A percentile compares a stretch with the other conserved stretches of the same genome.
These are phyloP conservation scores for Monosporascus sp. DNA, from an alignment of 2,329 filamentous ascomycete species.

Conservation along the genomic window DNA sequence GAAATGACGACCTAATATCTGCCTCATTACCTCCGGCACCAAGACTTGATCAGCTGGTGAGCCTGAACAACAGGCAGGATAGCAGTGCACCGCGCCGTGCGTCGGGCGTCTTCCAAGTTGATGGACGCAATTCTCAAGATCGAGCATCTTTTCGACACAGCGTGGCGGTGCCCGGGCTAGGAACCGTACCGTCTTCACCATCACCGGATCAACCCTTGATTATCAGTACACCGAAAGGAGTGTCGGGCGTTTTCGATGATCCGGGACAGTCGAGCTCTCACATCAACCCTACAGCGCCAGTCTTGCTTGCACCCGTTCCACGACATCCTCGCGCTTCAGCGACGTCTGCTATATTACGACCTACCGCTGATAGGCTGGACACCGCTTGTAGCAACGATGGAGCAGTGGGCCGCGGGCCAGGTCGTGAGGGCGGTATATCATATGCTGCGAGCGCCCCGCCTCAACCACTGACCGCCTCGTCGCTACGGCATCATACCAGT, in stretches of 20 bases:
- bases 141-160: conserved; percentile 17
- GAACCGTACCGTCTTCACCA: conserved; percentile 13
- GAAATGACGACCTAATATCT: conserved; percentile 27
- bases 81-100: conserved; percentile 34
- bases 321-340: conserved; percentile 40
- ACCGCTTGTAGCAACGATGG: conserved; percentile 41
- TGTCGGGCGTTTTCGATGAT: conserved; percentile 47
- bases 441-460: conserved; percentile 14
- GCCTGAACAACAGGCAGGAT: conserved; percentile 31
- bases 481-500: conserved; percentile 34
- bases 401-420: neutral
- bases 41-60: conserved; percentile 33
- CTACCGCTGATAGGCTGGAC: conserved; percentile 49
- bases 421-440: too few relatives aligned
- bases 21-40: conserved; percentile 33
- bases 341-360: conserved; percentile 32
- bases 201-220: conserved; percentile 50
- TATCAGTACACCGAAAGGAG: conserved; percentile 54
- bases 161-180: neutral
- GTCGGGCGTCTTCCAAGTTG: conserved; percentile 38
- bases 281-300: conserved; percentile 31
- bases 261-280: conserved; percentile 30
- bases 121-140: conserved; percentile 23
- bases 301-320: conserved; percentile 48
- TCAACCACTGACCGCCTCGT: conserved; percentile 32